A percentile compares a stretch with the other conserved stretches of the same genome.
Evolutionary conservation across 2,329 filamentous ascomycete genomes (phyloP).

Genomic region (Penicillium hesseltinei): DNA sequence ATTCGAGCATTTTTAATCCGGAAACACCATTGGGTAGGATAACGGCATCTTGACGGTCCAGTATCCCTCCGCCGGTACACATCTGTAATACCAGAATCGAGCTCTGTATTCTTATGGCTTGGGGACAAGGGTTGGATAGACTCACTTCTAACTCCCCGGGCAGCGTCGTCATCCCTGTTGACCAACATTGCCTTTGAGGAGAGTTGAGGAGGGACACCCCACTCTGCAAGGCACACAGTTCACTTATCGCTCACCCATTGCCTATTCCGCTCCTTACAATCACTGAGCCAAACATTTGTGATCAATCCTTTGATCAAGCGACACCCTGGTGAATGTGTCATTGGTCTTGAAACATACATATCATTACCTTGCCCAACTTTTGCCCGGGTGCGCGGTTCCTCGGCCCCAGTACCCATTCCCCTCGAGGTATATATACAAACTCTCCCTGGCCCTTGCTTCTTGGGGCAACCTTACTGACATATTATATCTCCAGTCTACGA

Average conservation of each 20-base stretch:
- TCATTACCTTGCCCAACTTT: neutral
- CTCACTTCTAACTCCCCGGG: too few relatives aligned
- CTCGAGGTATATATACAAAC: conserved; percentile 18
- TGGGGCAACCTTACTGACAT: conserved; percentile 6
- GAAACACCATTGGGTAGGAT: neutral
- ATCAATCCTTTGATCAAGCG: too few relatives aligned
- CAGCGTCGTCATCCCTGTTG: neutral
- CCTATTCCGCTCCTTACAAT: neutral
- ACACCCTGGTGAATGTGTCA: conserved; percentile 5
- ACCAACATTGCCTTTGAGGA: neutral
- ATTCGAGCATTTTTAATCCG: neutral
- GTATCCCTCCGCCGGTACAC: neutral
- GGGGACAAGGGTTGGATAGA: neutral
- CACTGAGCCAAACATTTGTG: neutral
- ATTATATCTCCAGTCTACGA: conserved; percentile 8
- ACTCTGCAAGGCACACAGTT: neutral
- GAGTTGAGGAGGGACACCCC: conserved; percentile 4
- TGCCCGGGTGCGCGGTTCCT: conserved; percentile 7
- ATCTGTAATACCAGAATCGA: neutral
- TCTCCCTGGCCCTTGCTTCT: neutral
- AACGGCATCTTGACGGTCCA: neutral
- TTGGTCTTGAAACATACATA: neutral
- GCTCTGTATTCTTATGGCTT: neutral
- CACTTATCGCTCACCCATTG: neutral
- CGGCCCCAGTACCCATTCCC: neutral